Percentiles rank a stretch among this genome's conserved stretches.
Evolutionary conservation across 108 stramenopile genomes (phyloP).

Genomic region (Schizochytrium sp.): DNA sequence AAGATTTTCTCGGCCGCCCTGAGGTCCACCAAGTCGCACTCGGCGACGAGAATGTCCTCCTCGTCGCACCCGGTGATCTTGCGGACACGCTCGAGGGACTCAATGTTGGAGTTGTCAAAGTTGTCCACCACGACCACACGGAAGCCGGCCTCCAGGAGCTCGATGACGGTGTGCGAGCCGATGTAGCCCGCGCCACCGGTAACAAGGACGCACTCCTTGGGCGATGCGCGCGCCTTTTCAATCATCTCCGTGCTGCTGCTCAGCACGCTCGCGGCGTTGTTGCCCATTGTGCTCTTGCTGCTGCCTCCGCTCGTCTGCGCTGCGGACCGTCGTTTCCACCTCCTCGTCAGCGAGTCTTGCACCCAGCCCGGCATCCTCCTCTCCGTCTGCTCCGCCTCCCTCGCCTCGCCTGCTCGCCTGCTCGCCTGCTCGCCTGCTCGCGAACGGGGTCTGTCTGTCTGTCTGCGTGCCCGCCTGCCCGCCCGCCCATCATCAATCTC

Average conservation of each 20-base stretch:
- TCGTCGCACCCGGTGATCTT: conserved; percentile 50
- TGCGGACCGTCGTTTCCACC: neutral
- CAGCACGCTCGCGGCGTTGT: neutral
- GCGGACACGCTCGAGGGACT: conserved; percentile 71
- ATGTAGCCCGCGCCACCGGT: conserved; percentile 98
- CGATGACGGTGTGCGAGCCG: conserved; percentile 91
- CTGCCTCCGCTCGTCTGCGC: neutral
- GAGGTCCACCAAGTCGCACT: conserved; percentile 46
- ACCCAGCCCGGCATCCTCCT: neutral
- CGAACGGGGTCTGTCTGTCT: too few species aligned
- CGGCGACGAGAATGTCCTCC: conserved; percentile 43
- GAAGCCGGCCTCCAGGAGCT: conserved; percentile 77
- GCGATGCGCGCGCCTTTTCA: neutral
- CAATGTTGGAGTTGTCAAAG: conserved; percentile 74
- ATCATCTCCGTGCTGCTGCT: neutral
- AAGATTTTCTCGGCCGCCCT: conserved; percentile 28
- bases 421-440: too few species aligned
- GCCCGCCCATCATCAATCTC: too few species aligned
- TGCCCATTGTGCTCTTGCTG: neutral
- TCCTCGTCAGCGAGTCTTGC: neutral
- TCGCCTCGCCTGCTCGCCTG: too few species aligned
- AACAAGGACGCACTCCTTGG: conserved; percentile 61
- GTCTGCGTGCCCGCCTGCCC: too few species aligned
- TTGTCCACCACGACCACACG: conserved; percentile 84
- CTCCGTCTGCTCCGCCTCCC: neutral